Conservation (phyloP, 257 asterid species). For the Solanum ossicruentum region DNA sequence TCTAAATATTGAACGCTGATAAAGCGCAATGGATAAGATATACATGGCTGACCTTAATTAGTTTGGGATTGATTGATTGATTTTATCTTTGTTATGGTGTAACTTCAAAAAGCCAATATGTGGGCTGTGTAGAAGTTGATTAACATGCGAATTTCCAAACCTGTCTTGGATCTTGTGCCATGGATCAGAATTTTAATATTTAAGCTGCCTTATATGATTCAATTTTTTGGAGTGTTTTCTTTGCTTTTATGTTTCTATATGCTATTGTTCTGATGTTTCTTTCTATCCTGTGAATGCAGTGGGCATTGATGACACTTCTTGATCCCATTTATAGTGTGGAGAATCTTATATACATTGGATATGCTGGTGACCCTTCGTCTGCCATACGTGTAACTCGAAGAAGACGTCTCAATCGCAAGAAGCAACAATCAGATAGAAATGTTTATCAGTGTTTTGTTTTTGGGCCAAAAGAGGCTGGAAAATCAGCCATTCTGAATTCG, state of each 20-base stretch:
- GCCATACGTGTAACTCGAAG: constrained; percentile 78
- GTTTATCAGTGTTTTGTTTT: constrained; percentile 86
- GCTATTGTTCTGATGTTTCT: background rate
- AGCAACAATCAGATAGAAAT: constrained; percentile 71
- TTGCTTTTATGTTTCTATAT: background rate
- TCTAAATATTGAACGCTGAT: background rate
- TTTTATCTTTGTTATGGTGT: background rate
- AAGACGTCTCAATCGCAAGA: constrained; percentile 86
- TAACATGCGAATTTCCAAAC: background rate
- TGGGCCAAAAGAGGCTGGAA: constrained; percentile 90
- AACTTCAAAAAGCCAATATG: background rate
- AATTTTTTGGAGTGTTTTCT: background rate
- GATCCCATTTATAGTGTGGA: constrained; percentile 77
- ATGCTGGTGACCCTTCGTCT: constrained; percentile 74
- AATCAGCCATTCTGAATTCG: constrained; percentile 72
- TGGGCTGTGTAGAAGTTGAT: background rate
- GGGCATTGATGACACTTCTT: constrained; percentile 92
- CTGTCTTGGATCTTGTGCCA: background rate
- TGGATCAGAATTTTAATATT: background rate
- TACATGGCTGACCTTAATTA: background rate
- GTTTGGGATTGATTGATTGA: background rate
- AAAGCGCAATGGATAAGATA: background rate
- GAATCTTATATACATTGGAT: constrained; percentile 79
- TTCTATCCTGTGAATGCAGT: constrained; percentile 28
- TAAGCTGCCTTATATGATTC: background rate